Evolutionary conservation across 129 eudicot species (phyloP).

Genomic region (Deinandra increscens): DNA sequence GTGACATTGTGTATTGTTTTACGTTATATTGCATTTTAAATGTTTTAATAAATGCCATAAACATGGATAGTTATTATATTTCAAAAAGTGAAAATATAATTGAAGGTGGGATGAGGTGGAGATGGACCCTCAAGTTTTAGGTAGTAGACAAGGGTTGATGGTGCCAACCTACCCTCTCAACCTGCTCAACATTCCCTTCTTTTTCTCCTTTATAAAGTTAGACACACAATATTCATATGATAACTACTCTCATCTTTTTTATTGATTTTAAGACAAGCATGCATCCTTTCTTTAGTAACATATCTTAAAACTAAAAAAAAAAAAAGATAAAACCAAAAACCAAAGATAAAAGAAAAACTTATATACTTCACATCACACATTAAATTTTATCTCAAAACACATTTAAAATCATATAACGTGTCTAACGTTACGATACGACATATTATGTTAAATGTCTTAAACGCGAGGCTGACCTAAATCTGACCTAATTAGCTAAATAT

Average conservation of each 20-base stretch:
- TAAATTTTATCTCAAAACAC: too few relatives aligned
- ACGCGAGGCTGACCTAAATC: too few relatives aligned
- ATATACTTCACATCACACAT: too few relatives aligned
- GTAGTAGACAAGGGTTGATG: slow-evolving; percentile 16
- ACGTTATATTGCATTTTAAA: not conserved
- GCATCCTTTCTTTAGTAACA: not conserved
- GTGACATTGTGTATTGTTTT: not conserved
- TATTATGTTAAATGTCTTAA: too few relatives aligned
- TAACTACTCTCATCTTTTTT: not conserved
- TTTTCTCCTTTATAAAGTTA: not conserved
- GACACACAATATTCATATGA: not conserved
- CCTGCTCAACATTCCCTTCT: slow-evolving; percentile 14
- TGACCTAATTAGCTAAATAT: too few relatives aligned
- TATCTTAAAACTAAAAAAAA: not conserved
- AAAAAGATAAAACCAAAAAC: not conserved
- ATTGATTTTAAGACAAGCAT: not conserved
- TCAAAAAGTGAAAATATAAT: not conserved
- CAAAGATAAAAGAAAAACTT: too few relatives aligned
- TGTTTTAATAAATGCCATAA: not conserved
- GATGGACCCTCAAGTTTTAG: slow-evolving; percentile 18
- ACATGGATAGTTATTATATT: not conserved
- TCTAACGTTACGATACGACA: too few relatives aligned
- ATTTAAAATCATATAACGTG: too few relatives aligned
- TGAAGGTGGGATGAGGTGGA: not conserved
- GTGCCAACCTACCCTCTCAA: slow-evolving; percentile 16